Base-by-base conservation (phyloP, 495 filamentous ascomycete species). In the Annulohypoxylon stygium region DNA sequence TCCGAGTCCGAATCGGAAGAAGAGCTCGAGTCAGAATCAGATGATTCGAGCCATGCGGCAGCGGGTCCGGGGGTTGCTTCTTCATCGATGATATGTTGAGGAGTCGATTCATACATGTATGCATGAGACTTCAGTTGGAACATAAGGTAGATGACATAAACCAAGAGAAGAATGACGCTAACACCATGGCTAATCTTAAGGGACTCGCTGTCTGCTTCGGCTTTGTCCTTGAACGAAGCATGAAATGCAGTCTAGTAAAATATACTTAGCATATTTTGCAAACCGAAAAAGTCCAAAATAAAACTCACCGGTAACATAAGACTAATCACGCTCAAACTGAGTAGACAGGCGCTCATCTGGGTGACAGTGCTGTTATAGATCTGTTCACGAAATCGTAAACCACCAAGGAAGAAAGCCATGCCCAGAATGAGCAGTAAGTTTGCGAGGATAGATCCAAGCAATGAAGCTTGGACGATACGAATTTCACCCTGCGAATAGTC, bases 331-430 rank as follows among this genome's bases (percentile, higher is more conserved):
- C 92, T 93, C 80, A 97, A 83, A 83, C 93, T 94, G 69, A 97
- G 89, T 53, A 97, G 84, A 82, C 93, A 97, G 30, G 94, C 93
- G 76, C 94, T 97, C 92, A 96, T 97, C 81, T 97, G 93, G 2
- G 94, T 97, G 55, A 97, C 92, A 25, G 93, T 97, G 81, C 89
- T 96, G 81, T 97, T 97, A 82, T 97, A 97, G 68, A 97, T 90
- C 89, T 95, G 94, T 85, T 97, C 94, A 69, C 90, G 91, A 81
- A 90, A 97, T 63, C 93, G 91, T 53, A 97, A 84, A 63, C 94
- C 94, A 75, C 94, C 94, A 39, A 95, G 83, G 37, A 97, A 83
- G 79, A 97, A 97, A 43, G 91, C 91, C 93, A 97, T 95, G 71
- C 94, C 94, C 67, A 97, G 83, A 78, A 97, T 97, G 53, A 97